Percentiles rank a stretch among this genome's conserved stretches.
Conservation (phyloP, 1,139 yeast genomes). For the Yamadazyma dendronema region DNA sequence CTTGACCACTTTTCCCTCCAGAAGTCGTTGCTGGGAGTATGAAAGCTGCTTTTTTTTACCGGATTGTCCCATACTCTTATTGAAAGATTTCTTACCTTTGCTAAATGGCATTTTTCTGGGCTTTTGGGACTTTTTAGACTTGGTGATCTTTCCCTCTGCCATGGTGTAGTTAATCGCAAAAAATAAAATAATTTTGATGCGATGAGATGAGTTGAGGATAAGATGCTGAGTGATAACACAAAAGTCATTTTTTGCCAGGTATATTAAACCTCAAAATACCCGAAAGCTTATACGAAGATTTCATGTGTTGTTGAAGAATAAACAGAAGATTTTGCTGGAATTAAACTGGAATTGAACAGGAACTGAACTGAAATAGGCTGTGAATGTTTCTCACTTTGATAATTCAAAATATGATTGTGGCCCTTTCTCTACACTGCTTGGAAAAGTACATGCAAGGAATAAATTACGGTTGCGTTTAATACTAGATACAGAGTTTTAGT, state of each 20-base stretch:
- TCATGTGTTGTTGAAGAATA: conserved; percentile 59
- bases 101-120: neutral
- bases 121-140: neutral
- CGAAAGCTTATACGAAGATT: conserved; percentile 66
- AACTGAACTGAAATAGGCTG: too few species aligned
- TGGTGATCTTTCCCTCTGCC: too few species aligned
- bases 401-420: conserved; percentile 19
- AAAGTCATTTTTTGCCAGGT: conserved; percentile 21
- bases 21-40: conserved; percentile 8
- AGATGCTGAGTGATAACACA: conserved; percentile 18
- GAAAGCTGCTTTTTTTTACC: neutral
- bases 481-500: too few species aligned
- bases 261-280: conserved; percentile 64
- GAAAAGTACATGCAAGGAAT: too few species aligned
- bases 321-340: conserved; percentile 33
- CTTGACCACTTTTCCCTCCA: conserved; percentile 43
- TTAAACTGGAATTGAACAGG: conserved; percentile 23
- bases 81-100: neutral
- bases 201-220: conserved; percentile 1
- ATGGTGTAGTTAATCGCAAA: neutral
- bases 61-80: too few species aligned
- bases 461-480: too few species aligned
- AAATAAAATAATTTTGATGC: too few species aligned
- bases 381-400: neutral
- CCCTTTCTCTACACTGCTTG: too few species aligned